Conservation (phyloP, 2,329 filamentous ascomycete species). For the Alternaria hordeiaustralica region DNA sequence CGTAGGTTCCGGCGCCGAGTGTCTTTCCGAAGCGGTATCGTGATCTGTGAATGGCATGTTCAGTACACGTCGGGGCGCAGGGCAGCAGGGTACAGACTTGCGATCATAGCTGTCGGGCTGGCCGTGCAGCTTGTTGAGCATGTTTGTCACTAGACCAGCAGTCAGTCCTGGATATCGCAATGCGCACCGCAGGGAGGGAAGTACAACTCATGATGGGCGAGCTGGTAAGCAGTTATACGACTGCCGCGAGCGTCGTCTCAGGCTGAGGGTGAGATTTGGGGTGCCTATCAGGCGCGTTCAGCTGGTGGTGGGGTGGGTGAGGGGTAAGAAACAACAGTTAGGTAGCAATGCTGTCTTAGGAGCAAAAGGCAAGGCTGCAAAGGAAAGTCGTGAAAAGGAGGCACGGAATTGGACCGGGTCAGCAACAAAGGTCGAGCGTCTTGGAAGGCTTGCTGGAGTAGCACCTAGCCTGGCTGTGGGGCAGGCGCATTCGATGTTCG, state of each 20-base stretch:
- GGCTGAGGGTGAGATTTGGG: constrained; percentile 39
- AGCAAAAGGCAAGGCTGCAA: constrained; percentile 18
- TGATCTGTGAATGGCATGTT: constrained; percentile 61
- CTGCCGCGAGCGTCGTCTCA: constrained; percentile 35
- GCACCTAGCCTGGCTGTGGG: constrained; percentile 32
- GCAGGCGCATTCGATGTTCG: constrained; percentile 31
- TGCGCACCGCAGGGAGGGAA: constrained; percentile 14
- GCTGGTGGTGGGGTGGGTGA: constrained; percentile 38
- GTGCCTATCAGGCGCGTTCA: constrained; percentile 39
- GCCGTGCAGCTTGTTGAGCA: constrained; percentile 95
- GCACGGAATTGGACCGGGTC: constrained; percentile 22
- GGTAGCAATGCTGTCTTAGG: constrained; percentile 26
- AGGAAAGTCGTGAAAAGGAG: constrained; percentile 21
- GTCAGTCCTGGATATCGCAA: constrained; percentile 20
- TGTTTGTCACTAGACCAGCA: constrained; percentile 71
- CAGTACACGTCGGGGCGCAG: constrained; percentile 33
- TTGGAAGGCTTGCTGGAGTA: constrained; percentile 22
- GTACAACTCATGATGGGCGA: constrained; percentile 46
- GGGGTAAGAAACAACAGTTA: constrained; percentile 33
- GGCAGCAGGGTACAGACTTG: constrained; percentile 68
- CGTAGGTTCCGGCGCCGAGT: constrained; percentile 95
- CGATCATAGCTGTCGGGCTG: constrained; percentile 99
- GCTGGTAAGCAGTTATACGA: constrained; percentile 29
- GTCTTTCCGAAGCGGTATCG: constrained; percentile 93
- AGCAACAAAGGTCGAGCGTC: constrained; percentile 25